Evolutionary conservation across 2,329 filamentous ascomycete genomes (phyloP).

Genomic region (Botrytis hyacinthi): DNA sequence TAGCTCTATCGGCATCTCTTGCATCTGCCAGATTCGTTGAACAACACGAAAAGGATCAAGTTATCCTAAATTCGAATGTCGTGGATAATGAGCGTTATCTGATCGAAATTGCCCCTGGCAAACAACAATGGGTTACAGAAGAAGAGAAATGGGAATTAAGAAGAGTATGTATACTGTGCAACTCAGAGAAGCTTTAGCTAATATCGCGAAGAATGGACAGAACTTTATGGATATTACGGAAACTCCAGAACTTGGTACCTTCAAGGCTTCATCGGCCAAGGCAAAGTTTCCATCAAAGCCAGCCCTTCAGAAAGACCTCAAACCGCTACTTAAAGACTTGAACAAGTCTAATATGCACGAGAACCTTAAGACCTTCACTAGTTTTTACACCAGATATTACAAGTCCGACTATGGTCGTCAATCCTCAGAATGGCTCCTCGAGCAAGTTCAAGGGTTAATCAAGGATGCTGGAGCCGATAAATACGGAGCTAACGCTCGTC

Average conservation of each 20-base stretch:
- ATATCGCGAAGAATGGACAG: conserved; percentile 65
- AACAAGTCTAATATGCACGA: conserved; percentile 72
- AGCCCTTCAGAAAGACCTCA: conserved; percentile 62
- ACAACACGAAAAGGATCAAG: conserved; percentile 49
- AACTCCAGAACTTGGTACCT: conserved; percentile 60
- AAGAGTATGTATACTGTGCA: conserved; percentile 55
- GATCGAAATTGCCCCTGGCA: conserved; percentile 80
- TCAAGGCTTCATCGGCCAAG: conserved; percentile 44
- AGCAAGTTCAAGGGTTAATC: conserved; percentile 71
- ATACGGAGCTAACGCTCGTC: conserved; percentile 64
- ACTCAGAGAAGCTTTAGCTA: conserved; percentile 18
- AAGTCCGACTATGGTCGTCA: conserved; percentile 74
- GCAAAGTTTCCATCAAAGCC: conserved; percentile 64
- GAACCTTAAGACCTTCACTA: conserved; percentile 75
- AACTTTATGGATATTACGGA: conserved; percentile 96
- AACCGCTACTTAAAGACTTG: conserved; percentile 64
- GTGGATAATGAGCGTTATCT: conserved; percentile 58
- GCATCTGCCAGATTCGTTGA: conserved; percentile 58
- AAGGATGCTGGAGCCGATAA: conserved; percentile 66
- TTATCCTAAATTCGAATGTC: conserved; percentile 45
- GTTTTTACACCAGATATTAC: conserved; percentile 81
- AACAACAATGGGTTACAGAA: conserved; percentile 85
- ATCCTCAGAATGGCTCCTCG: conserved; percentile 83
- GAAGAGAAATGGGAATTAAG: conserved; percentile 92
- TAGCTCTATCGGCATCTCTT: conserved; percentile 54